These are phyloP conservation scores for Eucalyptus tenuipes DNA, from an alignment of 345 rosid genomes.

Conservation along the genomic window DNA sequence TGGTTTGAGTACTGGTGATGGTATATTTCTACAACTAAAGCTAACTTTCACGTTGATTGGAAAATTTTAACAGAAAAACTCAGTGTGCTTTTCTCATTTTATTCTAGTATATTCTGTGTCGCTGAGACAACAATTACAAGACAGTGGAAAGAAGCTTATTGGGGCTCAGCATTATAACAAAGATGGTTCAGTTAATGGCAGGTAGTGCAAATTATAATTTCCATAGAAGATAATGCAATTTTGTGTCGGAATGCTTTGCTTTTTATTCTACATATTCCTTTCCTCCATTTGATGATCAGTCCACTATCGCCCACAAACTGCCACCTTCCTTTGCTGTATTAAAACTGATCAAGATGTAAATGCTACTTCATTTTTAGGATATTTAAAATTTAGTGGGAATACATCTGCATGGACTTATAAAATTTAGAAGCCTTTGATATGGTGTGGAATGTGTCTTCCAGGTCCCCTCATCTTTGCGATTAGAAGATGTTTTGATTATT, in stretches of 20 bases:
- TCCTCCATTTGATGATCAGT: not conserved
- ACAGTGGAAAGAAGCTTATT: constrained; percentile 88
- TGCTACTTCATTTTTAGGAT: not conserved
- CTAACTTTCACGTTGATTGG: not conserved
- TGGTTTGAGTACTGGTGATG: constrained; percentile 94
- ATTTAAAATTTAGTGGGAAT: not conserved
- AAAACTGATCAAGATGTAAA: not conserved
- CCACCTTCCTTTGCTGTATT: not conserved
- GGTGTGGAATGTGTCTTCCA: not conserved
- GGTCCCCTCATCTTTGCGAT: not conserved
- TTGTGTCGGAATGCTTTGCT: not conserved
- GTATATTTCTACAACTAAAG: constrained; percentile 25
- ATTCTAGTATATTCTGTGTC: constrained; percentile 93
- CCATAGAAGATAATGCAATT: not conserved
- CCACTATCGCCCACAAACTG: not conserved
- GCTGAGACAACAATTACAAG: constrained; percentile 96
- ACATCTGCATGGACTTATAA: not conserved
- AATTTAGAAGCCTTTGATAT: not conserved
- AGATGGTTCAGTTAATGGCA: constrained; percentile 72
- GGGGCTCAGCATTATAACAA: constrained; percentile 94
- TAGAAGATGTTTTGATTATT: not conserved
- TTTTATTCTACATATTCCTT: not conserved
- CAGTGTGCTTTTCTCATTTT: constrained; percentile 8
- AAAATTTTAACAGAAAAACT: not conserved
- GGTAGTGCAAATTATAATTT: not conserved